phyloP scores from a whole-genome alignment of 345 rosid species.

The Bruguiera parviflora region DNA sequence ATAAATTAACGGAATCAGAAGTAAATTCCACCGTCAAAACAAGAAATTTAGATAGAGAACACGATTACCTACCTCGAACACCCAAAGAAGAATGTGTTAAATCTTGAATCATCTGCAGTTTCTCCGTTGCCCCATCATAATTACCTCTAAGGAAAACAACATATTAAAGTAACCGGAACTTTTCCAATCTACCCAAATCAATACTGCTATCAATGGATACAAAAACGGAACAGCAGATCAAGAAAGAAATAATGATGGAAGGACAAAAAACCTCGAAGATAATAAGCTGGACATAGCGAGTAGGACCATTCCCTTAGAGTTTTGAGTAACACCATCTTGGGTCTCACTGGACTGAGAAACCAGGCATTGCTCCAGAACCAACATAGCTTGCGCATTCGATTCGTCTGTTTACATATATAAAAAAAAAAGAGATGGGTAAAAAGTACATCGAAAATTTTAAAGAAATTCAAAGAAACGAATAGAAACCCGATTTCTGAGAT shows the following conservation, averaged over 20 bases:
- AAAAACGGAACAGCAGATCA: background rate
- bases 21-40: background rate
- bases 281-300: conserved; percentile 81
- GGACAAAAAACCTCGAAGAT: conserved; percentile 50
- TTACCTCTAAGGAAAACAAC: conserved; percentile 42
- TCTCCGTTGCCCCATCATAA: conserved; percentile 59
- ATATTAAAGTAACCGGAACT: conserved; percentile 4
- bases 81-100: conserved; percentile 36
- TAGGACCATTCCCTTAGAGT: conserved; percentile 57
- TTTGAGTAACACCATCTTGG: conserved; percentile 35
- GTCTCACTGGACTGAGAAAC: conserved; percentile 50
- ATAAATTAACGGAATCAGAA: background rate
- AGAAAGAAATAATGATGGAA: background rate
- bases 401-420: conserved; percentile 40
- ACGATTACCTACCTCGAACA: conserved; percentile 45
- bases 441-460: background rate
- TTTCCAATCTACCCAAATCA: background rate
- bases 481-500: conserved; percentile 66
- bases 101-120: conserved; percentile 41
- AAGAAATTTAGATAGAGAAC: background rate
- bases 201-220: too few species aligned
- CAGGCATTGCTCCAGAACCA: conserved; percentile 80
- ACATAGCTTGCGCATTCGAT: conserved; percentile 71
- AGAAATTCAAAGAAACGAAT: background rate
- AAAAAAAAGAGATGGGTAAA: background rate